phyloP scores from a whole-genome alignment of 768 basidiomycete genomes.

The Mycena galericulata region DNA sequence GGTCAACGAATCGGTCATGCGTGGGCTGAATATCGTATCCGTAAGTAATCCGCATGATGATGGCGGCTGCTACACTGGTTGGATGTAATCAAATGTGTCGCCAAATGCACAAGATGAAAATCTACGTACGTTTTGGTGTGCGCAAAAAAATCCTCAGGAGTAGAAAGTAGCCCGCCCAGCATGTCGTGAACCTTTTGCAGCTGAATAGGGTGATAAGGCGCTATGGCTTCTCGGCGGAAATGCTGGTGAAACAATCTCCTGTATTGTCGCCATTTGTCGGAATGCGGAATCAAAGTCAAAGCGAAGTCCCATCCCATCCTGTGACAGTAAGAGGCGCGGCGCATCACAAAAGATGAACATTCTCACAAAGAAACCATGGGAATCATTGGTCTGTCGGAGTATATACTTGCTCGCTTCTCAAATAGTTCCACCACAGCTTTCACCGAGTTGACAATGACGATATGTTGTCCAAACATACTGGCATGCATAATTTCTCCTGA shows the following conservation, averaged over 20 bases:
- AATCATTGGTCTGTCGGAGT: constrained; percentile 1
- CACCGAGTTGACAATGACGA: constrained; percentile 2
- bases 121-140: background rate
- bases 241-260: constrained; percentile 45
- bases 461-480: background rate
- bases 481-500: constrained; percentile 2
- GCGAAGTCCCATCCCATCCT: constrained; percentile 49
- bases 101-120: too few relatives aligned
- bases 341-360: too few relatives aligned
- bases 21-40: constrained; percentile 42
- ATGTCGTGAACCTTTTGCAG: constrained; percentile 38
- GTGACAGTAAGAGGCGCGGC: background rate
- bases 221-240: constrained; percentile 39
- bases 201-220: constrained; percentile 39
- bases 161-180: constrained; percentile 28
- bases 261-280: constrained; percentile 45
- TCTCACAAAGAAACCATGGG: background rate
- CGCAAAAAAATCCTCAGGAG: constrained; percentile 33
- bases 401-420: constrained; percentile 2
- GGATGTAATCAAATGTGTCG: background rate
- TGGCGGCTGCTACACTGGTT: constrained; percentile 5
- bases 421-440: background rate
- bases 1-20: constrained; percentile 39
- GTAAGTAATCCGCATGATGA: constrained; percentile 34
- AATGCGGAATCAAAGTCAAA: constrained; percentile 43